Conservation (phyloP, 177 flowering plant species). For the Vitis hybrid region DNA sequence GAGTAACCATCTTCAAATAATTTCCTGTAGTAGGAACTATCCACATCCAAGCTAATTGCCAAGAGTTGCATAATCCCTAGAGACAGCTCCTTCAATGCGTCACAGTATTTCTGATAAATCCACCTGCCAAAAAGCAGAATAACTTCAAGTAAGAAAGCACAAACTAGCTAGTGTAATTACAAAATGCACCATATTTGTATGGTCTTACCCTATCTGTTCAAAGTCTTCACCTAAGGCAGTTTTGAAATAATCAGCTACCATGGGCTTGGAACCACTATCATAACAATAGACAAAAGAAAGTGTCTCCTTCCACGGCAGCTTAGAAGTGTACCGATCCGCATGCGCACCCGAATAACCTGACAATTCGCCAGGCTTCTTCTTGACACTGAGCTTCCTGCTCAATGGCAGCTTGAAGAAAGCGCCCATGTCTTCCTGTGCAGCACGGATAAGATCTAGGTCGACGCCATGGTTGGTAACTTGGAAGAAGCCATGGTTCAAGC, state of each 20-base stretch:
- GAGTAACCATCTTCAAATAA: conserved; percentile 4
- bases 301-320: conserved; percentile 65
- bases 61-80: conserved; percentile 7
- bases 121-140: neutral
- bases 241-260: conserved; percentile 32
- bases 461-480: conserved; percentile 49
- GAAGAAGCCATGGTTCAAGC: conserved; percentile 48
- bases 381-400: conserved; percentile 18
- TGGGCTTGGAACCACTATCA: neutral
- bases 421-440: conserved; percentile 30
- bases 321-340: conserved; percentile 30
- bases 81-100: conserved; percentile 4
- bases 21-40: neutral
- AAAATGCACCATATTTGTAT: neutral
- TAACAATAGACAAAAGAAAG: conserved; percentile 32
- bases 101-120: conserved; percentile 16
- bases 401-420: conserved; percentile 33
- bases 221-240: conserved; percentile 32
- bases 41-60: conserved; percentile 8
- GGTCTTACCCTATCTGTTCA: conserved; percentile 34
- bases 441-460: conserved; percentile 22
- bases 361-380: conserved; percentile 23
- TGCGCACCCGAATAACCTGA: conserved; percentile 46
- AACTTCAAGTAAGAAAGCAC: neutral
- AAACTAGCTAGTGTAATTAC: too few relatives aligned